phyloP scores from a whole-genome alignment of 2,329 filamentous ascomycete species.

The Emergomyces orientalis region DNA sequence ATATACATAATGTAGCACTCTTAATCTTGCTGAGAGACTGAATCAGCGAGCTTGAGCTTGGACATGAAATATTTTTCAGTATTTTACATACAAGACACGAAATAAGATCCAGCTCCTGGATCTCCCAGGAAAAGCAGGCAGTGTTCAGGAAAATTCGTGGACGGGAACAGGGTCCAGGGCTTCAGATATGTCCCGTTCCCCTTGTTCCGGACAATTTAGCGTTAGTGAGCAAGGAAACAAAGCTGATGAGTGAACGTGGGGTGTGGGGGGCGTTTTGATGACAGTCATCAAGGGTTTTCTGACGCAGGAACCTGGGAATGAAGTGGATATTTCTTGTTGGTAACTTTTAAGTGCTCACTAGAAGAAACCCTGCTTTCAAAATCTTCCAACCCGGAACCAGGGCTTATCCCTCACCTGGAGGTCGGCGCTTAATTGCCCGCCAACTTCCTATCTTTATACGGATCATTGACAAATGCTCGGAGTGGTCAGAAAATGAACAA shows the following conservation, averaged over 20 bases:
- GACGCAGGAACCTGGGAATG: neutral
- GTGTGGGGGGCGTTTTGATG: neutral
- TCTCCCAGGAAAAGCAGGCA: too few relatives aligned
- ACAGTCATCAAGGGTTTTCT: neutral
- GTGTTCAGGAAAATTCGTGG: too few relatives aligned
- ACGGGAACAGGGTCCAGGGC: too few relatives aligned
- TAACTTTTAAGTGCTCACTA: neutral
- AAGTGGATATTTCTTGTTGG: neutral
- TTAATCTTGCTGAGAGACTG: too few relatives aligned
- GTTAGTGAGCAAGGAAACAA: too few relatives aligned
- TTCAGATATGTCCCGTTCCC: too few relatives aligned
- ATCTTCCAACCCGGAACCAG: neutral
- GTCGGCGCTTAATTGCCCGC: neutral
- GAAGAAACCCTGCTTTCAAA: neutral
- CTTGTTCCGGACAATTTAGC: too few relatives aligned
- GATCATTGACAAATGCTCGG: neutral
- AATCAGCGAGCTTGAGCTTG: neutral
- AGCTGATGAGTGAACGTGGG: neutral
- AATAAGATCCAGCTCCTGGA: too few relatives aligned
- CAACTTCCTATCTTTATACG: neutral
- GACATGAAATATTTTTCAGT: neutral
- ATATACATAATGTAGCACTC: too few relatives aligned
- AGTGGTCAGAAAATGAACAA: neutral
- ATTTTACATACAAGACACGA: neutral
- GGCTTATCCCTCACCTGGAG: neutral